Conservation (phyloP, 164 flowering plant species). For the Buxus sempervirens region DNA sequence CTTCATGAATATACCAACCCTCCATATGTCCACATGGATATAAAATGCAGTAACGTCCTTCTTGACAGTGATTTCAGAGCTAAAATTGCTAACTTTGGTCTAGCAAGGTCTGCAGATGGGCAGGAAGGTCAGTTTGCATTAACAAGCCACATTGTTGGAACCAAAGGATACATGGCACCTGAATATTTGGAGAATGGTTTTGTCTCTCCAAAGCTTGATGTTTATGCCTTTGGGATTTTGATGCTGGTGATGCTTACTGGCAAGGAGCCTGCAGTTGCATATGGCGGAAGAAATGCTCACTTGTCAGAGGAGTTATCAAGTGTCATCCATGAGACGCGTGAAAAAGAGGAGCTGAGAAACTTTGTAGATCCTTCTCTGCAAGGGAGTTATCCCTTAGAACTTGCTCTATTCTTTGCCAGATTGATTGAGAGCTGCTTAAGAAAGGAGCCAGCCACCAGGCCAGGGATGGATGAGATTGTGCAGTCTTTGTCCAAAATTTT, state of each 20-base stretch:
- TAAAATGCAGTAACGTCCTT: conserved; percentile 60
- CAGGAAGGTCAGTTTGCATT: conserved; percentile 39
- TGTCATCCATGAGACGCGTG: conserved; percentile 23
- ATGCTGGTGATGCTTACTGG: conserved; percentile 69
- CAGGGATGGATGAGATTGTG: conserved; percentile 49
- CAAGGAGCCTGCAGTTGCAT: conserved; percentile 37
- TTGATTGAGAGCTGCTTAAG: conserved; percentile 42
- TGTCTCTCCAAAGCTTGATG: conserved; percentile 72
- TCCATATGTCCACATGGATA: conserved; percentile 69
- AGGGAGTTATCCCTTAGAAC: conserved; percentile 43
- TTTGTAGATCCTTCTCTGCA: conserved; percentile 54
- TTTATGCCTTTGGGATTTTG: conserved; percentile 74
- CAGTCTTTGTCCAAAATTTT: conserved; percentile 32
- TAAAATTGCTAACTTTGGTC: conserved; percentile 59
- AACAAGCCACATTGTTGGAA: conserved; percentile 59
- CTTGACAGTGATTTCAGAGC: conserved; percentile 64
- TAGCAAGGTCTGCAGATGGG: conserved; percentile 47
- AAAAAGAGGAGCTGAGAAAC: conserved; percentile 27
- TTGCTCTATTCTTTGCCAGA: conserved; percentile 37
- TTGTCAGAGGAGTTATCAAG: conserved; percentile 27
- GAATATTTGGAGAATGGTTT: conserved; percentile 76
- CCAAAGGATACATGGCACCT: conserved; percentile 80
- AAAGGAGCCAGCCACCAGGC: conserved; percentile 42
- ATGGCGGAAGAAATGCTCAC: conserved; percentile 24
- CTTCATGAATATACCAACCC: conserved; percentile 65